phyloP scores from a whole-genome alignment of 306 rosid species.

The Vigna angularis region DNA sequence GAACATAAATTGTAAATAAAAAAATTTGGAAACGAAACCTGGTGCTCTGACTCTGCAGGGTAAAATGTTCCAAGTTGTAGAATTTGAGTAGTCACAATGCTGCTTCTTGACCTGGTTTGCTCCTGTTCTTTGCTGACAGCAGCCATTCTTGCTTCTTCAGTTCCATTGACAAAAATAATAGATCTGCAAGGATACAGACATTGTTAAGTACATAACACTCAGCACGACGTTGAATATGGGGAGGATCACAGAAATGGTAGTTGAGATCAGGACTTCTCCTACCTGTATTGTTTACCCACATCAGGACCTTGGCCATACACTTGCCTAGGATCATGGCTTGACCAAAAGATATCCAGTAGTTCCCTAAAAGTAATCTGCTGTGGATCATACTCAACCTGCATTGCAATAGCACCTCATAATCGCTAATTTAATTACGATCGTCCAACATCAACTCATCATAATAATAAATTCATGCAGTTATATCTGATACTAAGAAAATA shows the following conservation, averaged over 20 bases:
- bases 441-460: constrained; percentile 3
- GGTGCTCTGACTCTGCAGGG: constrained; percentile 93
- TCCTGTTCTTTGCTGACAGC: constrained; percentile 81
- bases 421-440: constrained; percentile 32
- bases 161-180: constrained; percentile 80
- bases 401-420: constrained; percentile 28
- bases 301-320: constrained; percentile 99
- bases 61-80: constrained; percentile 71
- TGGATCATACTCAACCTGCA: constrained; percentile 90
- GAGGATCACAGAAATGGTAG: constrained; percentile 14
- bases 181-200: constrained; percentile 60
- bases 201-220: constrained; percentile 16
- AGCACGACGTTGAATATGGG: constrained; percentile 32
- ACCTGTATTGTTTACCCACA: constrained; percentile 96
- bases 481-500: constrained; percentile 12
- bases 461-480: constrained; percentile 22
- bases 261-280: constrained; percentile 38
- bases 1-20: constrained; percentile 12
- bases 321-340: constrained; percentile 92
- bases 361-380: constrained; percentile 65
- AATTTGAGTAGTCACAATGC: constrained; percentile 86
- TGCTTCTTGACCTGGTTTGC: constrained; percentile 78
- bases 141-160: constrained; percentile 85
- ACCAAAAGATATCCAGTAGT: constrained; percentile 86
- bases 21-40: constrained; percentile 57